Evolutionary conservation across 1,284 basidiomycete genomes (phyloP).

Genomic region (Ceratobasidium theobromae): DNA sequence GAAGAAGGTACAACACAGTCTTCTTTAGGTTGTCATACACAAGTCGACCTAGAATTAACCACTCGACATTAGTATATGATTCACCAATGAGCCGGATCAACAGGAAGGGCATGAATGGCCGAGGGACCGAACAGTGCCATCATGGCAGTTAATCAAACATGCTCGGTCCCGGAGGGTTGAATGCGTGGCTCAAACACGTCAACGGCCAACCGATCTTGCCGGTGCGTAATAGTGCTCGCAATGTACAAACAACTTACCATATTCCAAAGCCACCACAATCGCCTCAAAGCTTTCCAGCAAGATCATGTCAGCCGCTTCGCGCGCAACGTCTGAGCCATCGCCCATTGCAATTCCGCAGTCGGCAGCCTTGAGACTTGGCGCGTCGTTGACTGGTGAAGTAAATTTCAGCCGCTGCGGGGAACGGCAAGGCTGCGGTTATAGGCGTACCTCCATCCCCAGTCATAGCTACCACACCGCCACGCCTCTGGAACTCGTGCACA

Average conservation of each 20-base stretch:
- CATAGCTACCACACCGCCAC: constrained; percentile 66
- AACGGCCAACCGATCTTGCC: too few relatives aligned
- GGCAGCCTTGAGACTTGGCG: constrained; percentile 56
- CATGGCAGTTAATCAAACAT: not conserved
- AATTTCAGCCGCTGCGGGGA: not conserved
- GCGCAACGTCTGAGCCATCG: constrained; percentile 69
- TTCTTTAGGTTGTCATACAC: constrained; percentile 70
- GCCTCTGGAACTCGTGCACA: constrained; percentile 67
- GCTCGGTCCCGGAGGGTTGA: not conserved
- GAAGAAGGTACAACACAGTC: constrained; percentile 46
- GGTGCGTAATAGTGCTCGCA: not conserved
- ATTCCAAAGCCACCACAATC: constrained; percentile 49
- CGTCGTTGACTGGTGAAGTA: constrained; percentile 49
- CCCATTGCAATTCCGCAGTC: constrained; percentile 70
- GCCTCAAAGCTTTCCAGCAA: constrained; percentile 55
- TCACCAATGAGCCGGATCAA: constrained; percentile 35
- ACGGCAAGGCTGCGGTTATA: constrained; percentile 54
- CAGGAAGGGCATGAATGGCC: constrained; percentile 35
- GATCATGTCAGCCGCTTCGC: constrained; percentile 74
- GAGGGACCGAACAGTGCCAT: not conserved
- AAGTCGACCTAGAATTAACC: constrained; percentile 50
- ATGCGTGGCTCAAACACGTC: not conserved
- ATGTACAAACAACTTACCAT: constrained; percentile 42
- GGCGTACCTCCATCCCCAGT: constrained; percentile 67
- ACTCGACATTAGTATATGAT: not conserved